Evolutionary conservation across 495 filamentous ascomycete species (phyloP).

Genomic region (Xylaria palmicola): DNA sequence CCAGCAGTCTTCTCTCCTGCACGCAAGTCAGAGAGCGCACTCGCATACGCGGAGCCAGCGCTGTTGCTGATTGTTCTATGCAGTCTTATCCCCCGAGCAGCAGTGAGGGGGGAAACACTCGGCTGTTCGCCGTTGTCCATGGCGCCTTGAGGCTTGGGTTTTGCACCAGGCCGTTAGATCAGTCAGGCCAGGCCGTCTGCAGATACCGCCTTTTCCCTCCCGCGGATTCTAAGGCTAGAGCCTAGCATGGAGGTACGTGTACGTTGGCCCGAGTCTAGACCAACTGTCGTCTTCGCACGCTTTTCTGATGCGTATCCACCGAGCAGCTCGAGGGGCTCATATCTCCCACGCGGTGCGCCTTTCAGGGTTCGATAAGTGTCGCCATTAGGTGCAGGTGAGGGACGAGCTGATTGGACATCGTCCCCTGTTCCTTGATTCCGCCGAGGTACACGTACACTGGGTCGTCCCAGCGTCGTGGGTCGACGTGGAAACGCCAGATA

Average conservation of each 20-base stretch:
- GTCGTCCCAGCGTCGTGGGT: conserved; percentile 10
- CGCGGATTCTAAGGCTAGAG: background rate
- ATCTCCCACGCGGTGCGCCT: too few species aligned
- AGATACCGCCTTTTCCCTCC: too few species aligned
- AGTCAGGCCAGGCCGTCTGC: background rate
- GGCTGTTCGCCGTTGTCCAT: background rate
- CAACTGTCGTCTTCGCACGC: background rate
- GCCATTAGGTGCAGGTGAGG: background rate
- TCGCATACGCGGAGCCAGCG: too few species aligned
- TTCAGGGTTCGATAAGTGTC: too few species aligned
- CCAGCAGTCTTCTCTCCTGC: background rate
- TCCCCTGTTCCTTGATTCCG: conserved; percentile 1
- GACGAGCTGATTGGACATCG: background rate
- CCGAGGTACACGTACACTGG: background rate
- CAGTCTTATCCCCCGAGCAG: background rate
- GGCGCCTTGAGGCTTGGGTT: background rate
- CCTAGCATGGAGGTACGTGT: too few species aligned
- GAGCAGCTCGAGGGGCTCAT: too few species aligned
- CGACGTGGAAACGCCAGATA: background rate
- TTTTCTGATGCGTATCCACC: background rate
- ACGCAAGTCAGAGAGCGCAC: too few species aligned
- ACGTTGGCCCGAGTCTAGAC: background rate
- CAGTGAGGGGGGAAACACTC: background rate
- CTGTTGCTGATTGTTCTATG: conserved; percentile 2
- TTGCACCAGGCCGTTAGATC: background rate